These are phyloP conservation scores for Cerrena zonata DNA, from an alignment of 1,284 basidiomycete genomes.

Conservation along the genomic window DNA sequence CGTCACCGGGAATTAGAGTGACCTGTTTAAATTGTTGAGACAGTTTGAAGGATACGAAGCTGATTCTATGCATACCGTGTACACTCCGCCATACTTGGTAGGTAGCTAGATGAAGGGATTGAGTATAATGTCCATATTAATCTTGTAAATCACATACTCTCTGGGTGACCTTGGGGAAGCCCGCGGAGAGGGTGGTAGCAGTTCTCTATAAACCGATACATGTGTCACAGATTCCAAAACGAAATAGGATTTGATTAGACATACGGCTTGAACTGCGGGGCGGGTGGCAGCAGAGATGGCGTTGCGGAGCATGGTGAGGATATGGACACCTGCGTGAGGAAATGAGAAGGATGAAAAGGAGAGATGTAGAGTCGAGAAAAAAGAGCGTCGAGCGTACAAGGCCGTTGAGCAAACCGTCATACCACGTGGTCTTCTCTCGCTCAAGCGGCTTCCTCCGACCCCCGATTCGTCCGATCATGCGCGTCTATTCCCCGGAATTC, in stretches of 20 bases:
- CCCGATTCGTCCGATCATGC: background rate
- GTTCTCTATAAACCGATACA: constrained; percentile 43
- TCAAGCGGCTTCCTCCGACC: background rate
- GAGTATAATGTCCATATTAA: constrained; percentile 17
- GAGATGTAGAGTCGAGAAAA: constrained; percentile 10
- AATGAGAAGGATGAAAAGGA: constrained; percentile 8
- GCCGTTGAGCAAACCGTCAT: constrained; percentile 6
- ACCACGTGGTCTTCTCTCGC: constrained; percentile 5
- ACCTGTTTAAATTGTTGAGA: constrained; percentile 43
- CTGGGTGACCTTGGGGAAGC: constrained; percentile 70
- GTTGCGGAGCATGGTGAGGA: constrained; percentile 59
- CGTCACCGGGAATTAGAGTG: constrained; percentile 92
- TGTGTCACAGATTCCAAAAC: background rate
- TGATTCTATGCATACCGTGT: constrained; percentile 55
- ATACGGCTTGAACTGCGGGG: constrained; percentile 50
- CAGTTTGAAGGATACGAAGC: background rate
- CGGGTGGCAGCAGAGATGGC: constrained; percentile 53
- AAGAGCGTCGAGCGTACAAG: constrained; percentile 1
- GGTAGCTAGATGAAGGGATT: constrained; percentile 52
- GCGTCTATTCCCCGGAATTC: background rate
- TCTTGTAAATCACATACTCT: constrained; percentile 39
- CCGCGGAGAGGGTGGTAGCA: constrained; percentile 77
- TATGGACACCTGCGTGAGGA: constrained; percentile 14
- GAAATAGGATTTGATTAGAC: constrained; percentile 17
- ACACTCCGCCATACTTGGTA: constrained; percentile 93